phyloP scores from a whole-genome alignment of 108 stramenopile genomes.

The Fragilariopsis cylindrus region DNA sequence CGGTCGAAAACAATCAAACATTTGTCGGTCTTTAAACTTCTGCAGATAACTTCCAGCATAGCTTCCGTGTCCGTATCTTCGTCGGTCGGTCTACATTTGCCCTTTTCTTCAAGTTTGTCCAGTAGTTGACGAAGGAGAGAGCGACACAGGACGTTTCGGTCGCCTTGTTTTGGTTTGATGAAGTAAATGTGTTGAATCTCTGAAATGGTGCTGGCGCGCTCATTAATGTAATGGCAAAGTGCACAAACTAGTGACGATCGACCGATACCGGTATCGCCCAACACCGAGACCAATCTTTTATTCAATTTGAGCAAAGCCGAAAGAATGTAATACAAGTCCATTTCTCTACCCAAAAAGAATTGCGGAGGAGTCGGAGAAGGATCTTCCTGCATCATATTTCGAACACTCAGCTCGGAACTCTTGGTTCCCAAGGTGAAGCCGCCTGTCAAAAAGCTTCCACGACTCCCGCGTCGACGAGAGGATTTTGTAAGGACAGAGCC shows the following conservation, averaged over 20 bases:
- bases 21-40: slow-evolving; percentile 48
- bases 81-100: slow-evolving; percentile 32
- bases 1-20: slow-evolving; percentile 75
- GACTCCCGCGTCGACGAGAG: slow-evolving; percentile 22
- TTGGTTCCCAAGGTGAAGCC: slow-evolving; percentile 22
- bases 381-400: slow-evolving; percentile 62
- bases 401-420: slow-evolving; percentile 43
- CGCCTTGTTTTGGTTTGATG: slow-evolving; percentile 48
- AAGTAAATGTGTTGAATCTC: slow-evolving; percentile 58
- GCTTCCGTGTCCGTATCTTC: slow-evolving; percentile 49
- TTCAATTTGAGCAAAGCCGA: slow-evolving; percentile 46
- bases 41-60: slow-evolving; percentile 41
- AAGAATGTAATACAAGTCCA: slow-evolving; percentile 74
- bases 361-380: slow-evolving; percentile 78
- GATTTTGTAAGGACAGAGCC: slow-evolving; percentile 13
- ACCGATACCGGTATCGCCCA: slow-evolving; percentile 76
- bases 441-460: slow-evolving; percentile 13
- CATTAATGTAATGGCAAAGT: slow-evolving; percentile 81
- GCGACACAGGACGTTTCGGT: slow-evolving; percentile 33
- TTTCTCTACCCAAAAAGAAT: slow-evolving; percentile 82
- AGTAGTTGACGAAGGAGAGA: slow-evolving; percentile 40
- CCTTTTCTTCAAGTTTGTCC: slow-evolving; percentile 46
- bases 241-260: slow-evolving; percentile 65
- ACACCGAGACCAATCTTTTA: slow-evolving; percentile 65
- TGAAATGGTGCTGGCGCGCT: slow-evolving; percentile 55